These are phyloP conservation scores for Cercospora brassicicola DNA, from an alignment of 2,329 filamentous ascomycete genomes.

Conservation along the genomic window DNA sequence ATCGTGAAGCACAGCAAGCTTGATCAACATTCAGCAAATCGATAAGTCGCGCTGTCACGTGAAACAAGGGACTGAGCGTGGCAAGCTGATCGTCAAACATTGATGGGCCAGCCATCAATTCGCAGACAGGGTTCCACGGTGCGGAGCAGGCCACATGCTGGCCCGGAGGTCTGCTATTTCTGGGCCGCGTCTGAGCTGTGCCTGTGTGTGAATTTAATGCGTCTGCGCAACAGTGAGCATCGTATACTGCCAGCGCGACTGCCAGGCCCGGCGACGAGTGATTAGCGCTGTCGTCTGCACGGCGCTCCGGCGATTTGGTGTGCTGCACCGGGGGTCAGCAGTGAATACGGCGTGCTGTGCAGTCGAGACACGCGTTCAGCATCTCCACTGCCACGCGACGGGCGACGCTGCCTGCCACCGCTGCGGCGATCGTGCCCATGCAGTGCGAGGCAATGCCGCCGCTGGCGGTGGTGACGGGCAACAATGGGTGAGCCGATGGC, in stretches of 20 bases:
- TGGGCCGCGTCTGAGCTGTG: not conserved
- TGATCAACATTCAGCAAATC: not conserved
- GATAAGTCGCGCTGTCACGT: not conserved
- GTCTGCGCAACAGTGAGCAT: not conserved
- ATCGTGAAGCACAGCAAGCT: not conserved
- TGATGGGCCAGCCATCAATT: not conserved
- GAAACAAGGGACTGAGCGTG: not conserved
- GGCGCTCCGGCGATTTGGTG: not conserved
- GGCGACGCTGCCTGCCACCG: not conserved
- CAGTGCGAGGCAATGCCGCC: not conserved
- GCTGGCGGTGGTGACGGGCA: not conserved
- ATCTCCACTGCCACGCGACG: not conserved
- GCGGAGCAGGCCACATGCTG: not conserved
- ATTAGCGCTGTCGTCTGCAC: not conserved
- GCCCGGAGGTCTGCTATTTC: not conserved
- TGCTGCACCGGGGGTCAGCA: not conserved
- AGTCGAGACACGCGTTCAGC: not conserved
- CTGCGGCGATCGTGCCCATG: not conserved
- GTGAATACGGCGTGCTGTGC: not conserved
- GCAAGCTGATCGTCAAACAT: not conserved
- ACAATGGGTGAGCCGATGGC: not conserved
- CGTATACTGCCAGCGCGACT: not conserved
- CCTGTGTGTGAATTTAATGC: not conserved
- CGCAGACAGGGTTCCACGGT: not conserved
- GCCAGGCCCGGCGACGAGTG: not conserved